Percentiles rank a stretch among this genome's conserved stretches.
Conservation (phyloP, 441 rosid species). For the Pelargonium myrrhifolium region DNA sequence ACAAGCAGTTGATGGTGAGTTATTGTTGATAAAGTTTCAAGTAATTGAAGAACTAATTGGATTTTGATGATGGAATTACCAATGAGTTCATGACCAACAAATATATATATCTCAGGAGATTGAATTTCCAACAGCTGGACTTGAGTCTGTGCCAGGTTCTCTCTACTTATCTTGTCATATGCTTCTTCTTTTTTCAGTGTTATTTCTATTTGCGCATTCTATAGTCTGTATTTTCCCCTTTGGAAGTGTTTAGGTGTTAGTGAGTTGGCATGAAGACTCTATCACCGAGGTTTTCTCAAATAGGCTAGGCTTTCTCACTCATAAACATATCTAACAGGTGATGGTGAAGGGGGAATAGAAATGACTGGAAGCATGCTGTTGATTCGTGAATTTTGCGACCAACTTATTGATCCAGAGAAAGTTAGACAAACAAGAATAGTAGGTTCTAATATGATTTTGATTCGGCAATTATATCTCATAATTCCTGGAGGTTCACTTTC, state of each 20-base stretch:
- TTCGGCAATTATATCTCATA: neutral
- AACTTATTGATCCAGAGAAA: conserved; percentile 49
- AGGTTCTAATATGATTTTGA: conserved; percentile 17
- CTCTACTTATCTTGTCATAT: neutral
- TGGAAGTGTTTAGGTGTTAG: neutral
- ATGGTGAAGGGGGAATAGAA: conserved; percentile 93
- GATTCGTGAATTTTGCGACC: conserved; percentile 79
- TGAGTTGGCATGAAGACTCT: neutral
- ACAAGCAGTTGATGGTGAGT: conserved; percentile 74
- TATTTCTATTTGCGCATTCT: neutral
- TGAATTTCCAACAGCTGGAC: conserved; percentile 92
- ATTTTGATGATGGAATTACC: conserved; percentile 13
- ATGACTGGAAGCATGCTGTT: conserved; percentile 88
- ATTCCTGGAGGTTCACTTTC: neutral
- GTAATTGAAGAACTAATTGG: conserved; percentile 9
- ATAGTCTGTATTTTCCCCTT: neutral
- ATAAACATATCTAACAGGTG: conserved; percentile 38
- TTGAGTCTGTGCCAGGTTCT: conserved; percentile 81
- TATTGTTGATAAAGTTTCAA: conserved; percentile 19
- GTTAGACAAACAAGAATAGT: conserved; percentile 72
- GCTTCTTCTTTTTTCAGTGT: neutral
- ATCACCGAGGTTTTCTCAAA: no score
- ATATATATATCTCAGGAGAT: conserved; percentile 62
- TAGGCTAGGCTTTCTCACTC: neutral
- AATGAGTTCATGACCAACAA: conserved; percentile 19